A percentile compares a stretch with the other conserved stretches of the same genome.
These are phyloP conservation scores for Calonectria fujianensis DNA, from an alignment of 2,329 filamentous ascomycete species.

Conservation along the genomic window DNA sequence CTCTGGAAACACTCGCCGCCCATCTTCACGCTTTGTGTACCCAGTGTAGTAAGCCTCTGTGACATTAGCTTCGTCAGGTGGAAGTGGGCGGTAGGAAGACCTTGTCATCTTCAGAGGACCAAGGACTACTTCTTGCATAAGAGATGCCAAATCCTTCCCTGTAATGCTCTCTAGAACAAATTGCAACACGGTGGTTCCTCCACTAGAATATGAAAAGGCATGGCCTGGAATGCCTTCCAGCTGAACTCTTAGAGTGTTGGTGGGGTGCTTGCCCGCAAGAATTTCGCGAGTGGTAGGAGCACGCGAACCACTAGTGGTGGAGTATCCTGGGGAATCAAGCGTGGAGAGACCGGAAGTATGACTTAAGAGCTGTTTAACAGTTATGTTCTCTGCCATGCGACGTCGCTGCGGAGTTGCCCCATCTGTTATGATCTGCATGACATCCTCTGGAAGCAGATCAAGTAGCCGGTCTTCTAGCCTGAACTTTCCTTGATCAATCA, in stretches of 20 bases:
- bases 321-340: neutral
- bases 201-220: neutral
- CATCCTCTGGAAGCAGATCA: neutral
- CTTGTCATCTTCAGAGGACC: neutral
- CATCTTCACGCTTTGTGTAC: neutral
- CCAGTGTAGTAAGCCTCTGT: constrained; percentile 2
- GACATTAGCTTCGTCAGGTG: neutral
- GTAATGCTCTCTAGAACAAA: neutral
- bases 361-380: neutral
- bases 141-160: neutral
- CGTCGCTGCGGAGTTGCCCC: neutral
- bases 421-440: constrained; percentile 6
- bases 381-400: constrained; percentile 8
- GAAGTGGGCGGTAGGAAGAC: neutral
- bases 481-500: constrained; percentile 5
- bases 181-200: neutral
- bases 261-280: neutral
- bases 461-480: neutral
- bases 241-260: neutral
- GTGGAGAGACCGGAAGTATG: constrained; percentile 4
- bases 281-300: neutral
- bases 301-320: neutral
- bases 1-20: neutral
- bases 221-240: constrained; percentile 18
- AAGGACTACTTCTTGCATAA: neutral